These are phyloP conservation scores for Tympanopsis confertula DNA, from an alignment of 2,329 filamentous ascomycete species.

Conservation along the genomic window DNA sequence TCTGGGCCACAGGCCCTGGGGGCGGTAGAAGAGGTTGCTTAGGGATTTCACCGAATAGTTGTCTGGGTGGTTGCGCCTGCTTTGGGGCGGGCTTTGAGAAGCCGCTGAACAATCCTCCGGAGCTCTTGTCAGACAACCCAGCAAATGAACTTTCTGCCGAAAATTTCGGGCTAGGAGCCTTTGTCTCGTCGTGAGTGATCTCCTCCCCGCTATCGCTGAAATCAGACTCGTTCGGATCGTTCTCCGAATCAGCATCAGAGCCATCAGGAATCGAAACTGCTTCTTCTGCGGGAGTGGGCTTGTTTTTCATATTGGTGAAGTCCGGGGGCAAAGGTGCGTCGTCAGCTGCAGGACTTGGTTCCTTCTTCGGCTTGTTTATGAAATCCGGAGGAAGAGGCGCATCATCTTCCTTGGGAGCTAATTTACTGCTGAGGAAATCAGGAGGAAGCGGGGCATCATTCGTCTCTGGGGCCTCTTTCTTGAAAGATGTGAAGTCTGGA, in stretches of 20 bases:
- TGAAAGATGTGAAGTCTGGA: slow-evolving; percentile 12
- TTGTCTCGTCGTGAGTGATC: slow-evolving; percentile 22
- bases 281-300: slow-evolving; percentile 4
- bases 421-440: slow-evolving; percentile 1
- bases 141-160: slow-evolving; percentile 6
- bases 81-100: slow-evolving; percentile 11
- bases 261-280: slow-evolving; percentile 4
- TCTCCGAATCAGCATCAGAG: slow-evolving; percentile 7
- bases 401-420: neutral
- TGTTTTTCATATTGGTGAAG: slow-evolving; percentile 9
- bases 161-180: slow-evolving; percentile 5
- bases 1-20: slow-evolving; percentile 23
- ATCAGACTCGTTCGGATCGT: slow-evolving; percentile 20
- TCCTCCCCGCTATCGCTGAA: slow-evolving; percentile 32
- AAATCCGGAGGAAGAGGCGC: neutral
- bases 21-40: slow-evolving; percentile 20
- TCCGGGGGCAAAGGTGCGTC: slow-evolving; percentile 15
- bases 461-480: neutral
- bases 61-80: slow-evolving; percentile 25
- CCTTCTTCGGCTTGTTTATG: neutral
- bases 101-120: neutral
- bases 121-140: neutral
- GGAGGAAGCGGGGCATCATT: neutral
- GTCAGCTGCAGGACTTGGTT: too few relatives aligned
- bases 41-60: slow-evolving; percentile 26